Conservation (phyloP, 1,139 yeast genomes). For the Suzukiozyma palmioleophila region DNA sequence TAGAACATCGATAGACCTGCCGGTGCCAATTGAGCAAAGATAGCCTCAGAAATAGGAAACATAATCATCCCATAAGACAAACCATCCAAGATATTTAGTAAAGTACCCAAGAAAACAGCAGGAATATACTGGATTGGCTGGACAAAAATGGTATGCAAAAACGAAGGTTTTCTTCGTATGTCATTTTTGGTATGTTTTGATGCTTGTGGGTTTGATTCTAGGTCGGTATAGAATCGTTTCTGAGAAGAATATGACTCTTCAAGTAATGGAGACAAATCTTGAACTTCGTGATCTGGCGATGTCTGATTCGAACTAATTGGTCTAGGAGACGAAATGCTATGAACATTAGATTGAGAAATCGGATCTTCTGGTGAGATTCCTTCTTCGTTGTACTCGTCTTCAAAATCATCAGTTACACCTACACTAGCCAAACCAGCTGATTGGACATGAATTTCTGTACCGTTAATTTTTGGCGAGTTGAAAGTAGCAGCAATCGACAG, state of each 20-base stretch:
- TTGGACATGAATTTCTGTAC: slow-evolving; percentile 55
- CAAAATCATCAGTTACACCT: slow-evolving; percentile 43
- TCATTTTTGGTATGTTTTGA: not conserved
- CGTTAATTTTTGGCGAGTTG: slow-evolving; percentile 40
- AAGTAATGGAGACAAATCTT: not conserved
- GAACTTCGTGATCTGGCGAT: not conserved
- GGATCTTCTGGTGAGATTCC: not conserved
- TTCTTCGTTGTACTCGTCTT: slow-evolving; percentile 4
- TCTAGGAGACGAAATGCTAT: slow-evolving; percentile 22
- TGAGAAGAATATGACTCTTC: not conserved
- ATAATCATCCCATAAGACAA: slow-evolving; percentile 95
- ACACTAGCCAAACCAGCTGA: slow-evolving; percentile 60
- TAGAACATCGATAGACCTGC: slow-evolving; percentile 93
- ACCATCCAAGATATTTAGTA: slow-evolving; percentile 86
- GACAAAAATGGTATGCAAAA: slow-evolving; percentile 16
- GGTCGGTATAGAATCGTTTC: slow-evolving; percentile 1
- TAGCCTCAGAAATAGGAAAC: slow-evolving; percentile 81
- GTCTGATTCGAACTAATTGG: slow-evolving; percentile 12
- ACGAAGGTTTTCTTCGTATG: slow-evolving; percentile 9
- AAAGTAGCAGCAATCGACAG: slow-evolving; percentile 12
- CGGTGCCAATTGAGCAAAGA: slow-evolving; percentile 76
- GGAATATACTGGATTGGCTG: slow-evolving; percentile 55
- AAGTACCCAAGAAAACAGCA: slow-evolving; percentile 77
- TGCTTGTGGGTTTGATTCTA: slow-evolving; percentile 1
- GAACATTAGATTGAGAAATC: not conserved